Evolutionary conservation across 495 filamentous ascomycete genomes (phyloP), one percentile per base, ranked within the genome.

Genomic region (Trypethelium eluteriae): DNA sequence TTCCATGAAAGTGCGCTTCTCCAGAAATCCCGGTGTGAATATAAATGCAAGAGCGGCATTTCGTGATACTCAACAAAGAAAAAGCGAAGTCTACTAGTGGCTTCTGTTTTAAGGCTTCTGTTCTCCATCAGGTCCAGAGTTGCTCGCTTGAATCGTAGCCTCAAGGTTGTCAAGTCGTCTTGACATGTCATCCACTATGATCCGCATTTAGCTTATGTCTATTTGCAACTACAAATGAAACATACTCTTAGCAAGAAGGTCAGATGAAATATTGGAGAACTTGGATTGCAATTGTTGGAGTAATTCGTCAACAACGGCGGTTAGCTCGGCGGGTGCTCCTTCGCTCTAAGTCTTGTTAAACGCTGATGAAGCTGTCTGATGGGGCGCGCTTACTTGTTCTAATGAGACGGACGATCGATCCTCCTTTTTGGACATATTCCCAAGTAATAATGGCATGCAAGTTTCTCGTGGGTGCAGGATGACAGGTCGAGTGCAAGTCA

Each of bases 171-270:
- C 93, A 3, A 98, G 78, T 18, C 93, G 88, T 67, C 88, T 82
- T 12, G 91, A 88, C 93, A 98, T 97, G 65, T 96, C 94, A 71
- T 98, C 93, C 87, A 98, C 92, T 96, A 69, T 39, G 46, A 2
- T 32, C 49, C 71, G n/a, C 64, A 32, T 25, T 10, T 44, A 47
- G 35, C 16, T 41, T 7, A 25, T 25, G 32, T 34, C 39, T 56
- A 56, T 70, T 62, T 53, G 39, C 59, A 64, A 5, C 44, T 41
- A 65, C 16, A 49, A 56, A n/a, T 10, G 57, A 41, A 18, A 80
- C 87, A 59, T 78, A 96, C 92, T 89, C 76, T 96, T 96, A 46
- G 87, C 83, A 71, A 96, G 91, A 61, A 98, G 86, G 73, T 96
- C 92, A 63, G 83, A 84, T 0, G 89, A 92, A 2, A 96, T 84